phyloP scores from a whole-genome alignment of 345 rosid species.

The Raphanus sativus region DNA sequence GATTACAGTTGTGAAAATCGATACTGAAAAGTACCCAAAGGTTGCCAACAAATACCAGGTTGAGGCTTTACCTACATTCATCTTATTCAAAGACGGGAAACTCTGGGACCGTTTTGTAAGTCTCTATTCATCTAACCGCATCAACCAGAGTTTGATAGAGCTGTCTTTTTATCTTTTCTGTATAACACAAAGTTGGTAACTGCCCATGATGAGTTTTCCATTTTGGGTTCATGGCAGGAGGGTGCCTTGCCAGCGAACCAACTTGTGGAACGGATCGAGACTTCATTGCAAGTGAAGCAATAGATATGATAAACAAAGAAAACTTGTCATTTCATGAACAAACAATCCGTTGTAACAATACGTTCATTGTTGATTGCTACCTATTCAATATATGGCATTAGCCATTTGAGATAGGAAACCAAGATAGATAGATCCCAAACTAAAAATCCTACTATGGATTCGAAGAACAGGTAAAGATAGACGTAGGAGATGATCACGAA shows the following conservation, averaged over 20 bases:
- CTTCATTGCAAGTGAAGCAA: slow-evolving; percentile 63
- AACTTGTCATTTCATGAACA: slow-evolving; percentile 3
- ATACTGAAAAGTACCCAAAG: slow-evolving; percentile 85
- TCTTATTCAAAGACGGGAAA: slow-evolving; percentile 80
- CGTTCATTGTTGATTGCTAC: not conserved
- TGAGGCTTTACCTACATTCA: slow-evolving; percentile 85
- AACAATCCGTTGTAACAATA: not conserved
- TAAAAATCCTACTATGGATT: too few relatives aligned
- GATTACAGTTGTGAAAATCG: slow-evolving; percentile 76
- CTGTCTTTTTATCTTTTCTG: not conserved
- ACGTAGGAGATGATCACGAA: too few relatives aligned
- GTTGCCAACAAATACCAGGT: slow-evolving; percentile 72
- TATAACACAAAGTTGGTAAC: not conserved
- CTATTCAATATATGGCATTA: not conserved
- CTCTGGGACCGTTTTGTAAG: slow-evolving; percentile 89
- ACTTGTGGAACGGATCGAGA: slow-evolving; percentile 67
- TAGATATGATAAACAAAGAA: slow-evolving; percentile 38
- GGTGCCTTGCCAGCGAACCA: slow-evolving; percentile 73
- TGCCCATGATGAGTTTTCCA: not conserved
- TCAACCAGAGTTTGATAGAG: not conserved
- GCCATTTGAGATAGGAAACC: not conserved
- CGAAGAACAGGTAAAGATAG: too few relatives aligned
- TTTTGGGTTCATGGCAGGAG: slow-evolving; percentile 50
- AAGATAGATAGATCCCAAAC: too few relatives aligned
- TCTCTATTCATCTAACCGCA: slow-evolving; percentile 15